Evolutionary conservation across 2,329 filamentous ascomycete species (phyloP), one percentile per base, ranked within the genome.

Genomic region (Cladosporium sp.): DNA sequence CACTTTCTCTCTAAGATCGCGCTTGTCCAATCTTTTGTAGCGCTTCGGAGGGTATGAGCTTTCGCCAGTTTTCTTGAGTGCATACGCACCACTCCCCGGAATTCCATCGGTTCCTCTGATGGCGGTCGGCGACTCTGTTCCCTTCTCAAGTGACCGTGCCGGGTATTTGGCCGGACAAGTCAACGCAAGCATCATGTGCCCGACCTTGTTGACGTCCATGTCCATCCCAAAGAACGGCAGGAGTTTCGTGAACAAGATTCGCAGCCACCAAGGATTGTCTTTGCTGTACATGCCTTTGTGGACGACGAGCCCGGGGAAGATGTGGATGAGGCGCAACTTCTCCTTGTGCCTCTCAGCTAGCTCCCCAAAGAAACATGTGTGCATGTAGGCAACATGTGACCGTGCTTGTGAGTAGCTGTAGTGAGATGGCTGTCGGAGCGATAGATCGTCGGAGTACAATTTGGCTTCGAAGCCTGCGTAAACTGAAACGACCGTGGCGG

Each of bases 211-310:
- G 11, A 22, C 25, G 12, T 50, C 17, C 30, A 37, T 15, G 17
- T 50, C 9, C 47, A 50, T 50, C 1, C 47, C 28, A 8, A 50
- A 37, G 11, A 50, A 50, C 11, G 47, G 47, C 47, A 50, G 34
- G 30, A 50, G 12, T 22, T 37, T 50, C 4, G 47, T 50, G 12
- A 50, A 50, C 9, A 50, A 7, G 3, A 50, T 2, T 3, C 47
- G 47, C 9, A 50, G 5, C 47, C 47, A 50, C 47, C 47, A 50
- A 50, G 47, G 47, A 14, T 50, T 50, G 47, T 50, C 47, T 15
- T 19, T 50, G 47, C 47, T 50, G 47, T 50, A 50, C 47, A 50
- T 50, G n/a, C 47, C 47, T 34, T 50, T 37, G 17, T 50, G 47
- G 15, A 50, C 47, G 15, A 50, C 47, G 5, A 50, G 30, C 8